Base-by-base conservation (phyloP, 345 rosid genomes). In the Salix suchowensis region DNA sequence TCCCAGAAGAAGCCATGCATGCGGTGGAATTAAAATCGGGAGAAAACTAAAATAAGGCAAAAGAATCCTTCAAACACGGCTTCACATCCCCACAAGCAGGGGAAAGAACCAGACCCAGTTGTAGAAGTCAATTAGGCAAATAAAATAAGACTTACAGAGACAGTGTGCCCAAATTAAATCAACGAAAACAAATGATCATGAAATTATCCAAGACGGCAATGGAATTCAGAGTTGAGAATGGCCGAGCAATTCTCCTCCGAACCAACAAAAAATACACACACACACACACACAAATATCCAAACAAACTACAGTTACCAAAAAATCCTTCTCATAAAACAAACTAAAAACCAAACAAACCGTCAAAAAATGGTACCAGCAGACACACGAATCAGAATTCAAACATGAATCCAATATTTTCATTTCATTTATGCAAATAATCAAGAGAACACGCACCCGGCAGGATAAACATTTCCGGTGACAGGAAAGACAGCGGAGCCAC, bases 401-500 rank as follows among this genome's bases (percentile, higher is more conserved):
- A 68, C 5, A 13, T 6, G 61, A 21, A 67, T n/a, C 32, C 42
- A 62, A 71, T 13, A 67, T 60, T 36, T n/a, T 21, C 26, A 67
- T 71, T 21, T 68, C 2, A 30, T 21, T 30, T 74, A 21, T 23
- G 30, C 6, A 58, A 18, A 77, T 52, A 71, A 70, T 34, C 39
- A 30, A 26, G 72, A 40, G 18, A 42, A 8, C 74, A 95, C 99
- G 96, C 77, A 95, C 99, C 99, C 99, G 71, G 88, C 91, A 78
- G 99, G 99, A 79, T 93, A 91, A 76, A 93, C 96, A 78, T 90
- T 93, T 21, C 99, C 99, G 32, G 85, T 73, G 76, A 93, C 67
- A 1, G 89, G 91, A 44, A 95, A 87, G 16, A 95, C 78, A 77
- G 97, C 85, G 75, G 94, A 88, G 65, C 79, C 83, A 68, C 78